Conservation (phyloP, 2,329 filamentous ascomycete species). For the Ophiostoma fasciatum region DNA sequence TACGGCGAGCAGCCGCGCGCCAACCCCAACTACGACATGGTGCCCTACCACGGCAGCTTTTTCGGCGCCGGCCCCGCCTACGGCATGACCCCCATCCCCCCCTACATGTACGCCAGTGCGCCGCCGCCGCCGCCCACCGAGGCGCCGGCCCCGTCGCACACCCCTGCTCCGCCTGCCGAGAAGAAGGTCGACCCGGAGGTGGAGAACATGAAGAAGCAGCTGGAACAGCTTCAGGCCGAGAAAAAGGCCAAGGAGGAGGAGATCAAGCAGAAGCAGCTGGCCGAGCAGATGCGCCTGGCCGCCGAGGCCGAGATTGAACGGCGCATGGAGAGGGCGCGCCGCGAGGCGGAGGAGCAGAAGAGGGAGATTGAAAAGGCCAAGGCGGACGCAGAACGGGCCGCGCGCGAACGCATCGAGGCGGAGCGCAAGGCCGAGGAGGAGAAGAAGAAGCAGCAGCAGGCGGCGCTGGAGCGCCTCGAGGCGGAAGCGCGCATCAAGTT, state of each 20-base stretch:
- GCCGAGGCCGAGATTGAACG: constrained; percentile 13
- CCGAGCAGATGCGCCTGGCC: constrained; percentile 23
- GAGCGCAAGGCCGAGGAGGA: constrained; percentile 24
- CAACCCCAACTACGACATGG: constrained; percentile 31
- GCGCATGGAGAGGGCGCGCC: constrained; percentile 18
- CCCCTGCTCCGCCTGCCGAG: constrained; percentile 22
- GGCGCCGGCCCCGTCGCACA: constrained; percentile 20
- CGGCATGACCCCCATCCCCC: constrained; percentile 21
- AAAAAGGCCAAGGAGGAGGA: constrained; percentile 30
- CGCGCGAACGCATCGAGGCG: constrained; percentile 24
- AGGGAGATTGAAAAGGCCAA: constrained; percentile 33
- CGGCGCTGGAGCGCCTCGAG: constrained; percentile 20
- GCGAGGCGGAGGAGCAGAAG: constrained; percentile 29
- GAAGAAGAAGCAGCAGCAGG: constrained; percentile 17
- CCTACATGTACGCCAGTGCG: constrained; percentile 24
- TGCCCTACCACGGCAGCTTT: constrained; percentile 29
- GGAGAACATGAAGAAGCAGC: constrained; percentile 44
- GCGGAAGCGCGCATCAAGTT: constrained; percentile 21
- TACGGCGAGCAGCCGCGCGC: constrained; percentile 28
- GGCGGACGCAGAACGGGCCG: constrained; percentile 29
- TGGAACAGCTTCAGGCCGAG: constrained; percentile 34
- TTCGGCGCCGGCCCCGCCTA: constrained; percentile 18
- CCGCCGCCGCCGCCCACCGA: constrained; percentile 30
- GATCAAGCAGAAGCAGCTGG: constrained; percentile 27
- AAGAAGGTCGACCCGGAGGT: constrained; percentile 39